These are phyloP conservation scores for Aureobasidium sp. DNA, from an alignment of 2,329 filamentous ascomycete species.

Conservation along the genomic window DNA sequence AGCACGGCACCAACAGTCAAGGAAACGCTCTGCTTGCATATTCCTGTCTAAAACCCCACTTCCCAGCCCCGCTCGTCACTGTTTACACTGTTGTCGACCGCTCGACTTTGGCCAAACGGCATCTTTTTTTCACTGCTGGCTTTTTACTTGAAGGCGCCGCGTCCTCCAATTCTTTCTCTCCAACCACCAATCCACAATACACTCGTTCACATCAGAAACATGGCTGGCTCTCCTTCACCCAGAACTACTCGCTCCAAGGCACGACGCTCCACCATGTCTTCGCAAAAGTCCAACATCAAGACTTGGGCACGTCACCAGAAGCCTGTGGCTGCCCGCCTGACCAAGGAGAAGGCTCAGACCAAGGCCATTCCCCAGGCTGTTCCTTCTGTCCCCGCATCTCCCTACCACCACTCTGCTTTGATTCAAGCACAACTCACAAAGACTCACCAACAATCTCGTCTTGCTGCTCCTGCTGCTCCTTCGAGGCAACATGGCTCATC, in stretches of 20 bases:
- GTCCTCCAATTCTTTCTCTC: conserved; percentile 5
- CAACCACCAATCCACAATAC: not conserved
- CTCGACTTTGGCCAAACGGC: not conserved
- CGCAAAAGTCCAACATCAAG: conserved; percentile 5
- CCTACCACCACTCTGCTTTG: conserved; percentile 1
- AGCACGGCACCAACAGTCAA: conserved; percentile 3
- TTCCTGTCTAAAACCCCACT: conserved; percentile 6
- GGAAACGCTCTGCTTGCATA: conserved; percentile 7
- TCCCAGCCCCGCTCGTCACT: conserved; percentile 11
- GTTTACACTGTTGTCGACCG: conserved; percentile 11
- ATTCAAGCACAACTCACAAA: conserved; percentile 5
- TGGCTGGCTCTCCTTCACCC: not conserved
- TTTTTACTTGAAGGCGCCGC: conserved; percentile 8
- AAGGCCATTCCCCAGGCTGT: not conserved
- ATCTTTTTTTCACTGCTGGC: conserved; percentile 1
- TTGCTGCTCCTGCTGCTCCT: not conserved
- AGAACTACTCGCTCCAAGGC: conserved; percentile 8
- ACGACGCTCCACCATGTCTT: conserved; percentile 7
- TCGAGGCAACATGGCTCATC: not conserved
- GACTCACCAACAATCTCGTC: not conserved
- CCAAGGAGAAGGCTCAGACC: not conserved
- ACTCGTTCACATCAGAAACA: not conserved
- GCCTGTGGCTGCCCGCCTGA: not conserved
- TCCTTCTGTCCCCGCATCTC: not conserved
- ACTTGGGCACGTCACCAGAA: conserved; percentile 8